These are phyloP conservation scores for Blastomyces silverae DNA, from an alignment of 2,329 filamentous ascomycete genomes.

Conservation along the genomic window DNA sequence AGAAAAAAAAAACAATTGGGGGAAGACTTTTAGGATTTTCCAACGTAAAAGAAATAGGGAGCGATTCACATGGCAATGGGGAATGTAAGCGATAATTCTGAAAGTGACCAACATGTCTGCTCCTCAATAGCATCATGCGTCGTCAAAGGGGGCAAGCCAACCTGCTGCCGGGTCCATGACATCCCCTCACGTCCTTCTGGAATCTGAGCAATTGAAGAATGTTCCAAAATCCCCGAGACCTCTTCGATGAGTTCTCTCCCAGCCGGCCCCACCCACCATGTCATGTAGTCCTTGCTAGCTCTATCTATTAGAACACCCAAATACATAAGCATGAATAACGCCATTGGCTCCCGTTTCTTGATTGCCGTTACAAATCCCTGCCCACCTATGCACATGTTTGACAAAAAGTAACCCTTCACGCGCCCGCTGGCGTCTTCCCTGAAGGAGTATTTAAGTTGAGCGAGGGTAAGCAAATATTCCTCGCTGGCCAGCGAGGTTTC, in stretches of 20 bases:
- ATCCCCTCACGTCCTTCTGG: conserved; percentile 26
- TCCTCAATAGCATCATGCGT: background rate
- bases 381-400: conserved; percentile 29
- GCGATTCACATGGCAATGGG: background rate
- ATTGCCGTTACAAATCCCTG: conserved; percentile 30
- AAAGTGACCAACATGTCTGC: background rate
- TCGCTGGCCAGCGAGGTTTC: conserved; percentile 13
- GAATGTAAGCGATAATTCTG: conserved; percentile 4
- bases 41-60: background rate
- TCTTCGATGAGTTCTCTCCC: conserved; percentile 20
- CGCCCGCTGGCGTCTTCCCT: conserved; percentile 32
- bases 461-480: conserved; percentile 24
- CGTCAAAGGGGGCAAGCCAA: conserved; percentile 22
- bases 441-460: conserved; percentile 31
- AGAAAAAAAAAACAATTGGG: background rate
- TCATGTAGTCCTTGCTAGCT: background rate
- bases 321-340: conserved; percentile 20
- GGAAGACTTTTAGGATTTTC: background rate
- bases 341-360: conserved; percentile 19
- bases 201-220: conserved; percentile 18
- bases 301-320: conserved; percentile 19
- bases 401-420: conserved; percentile 30
- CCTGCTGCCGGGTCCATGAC: conserved; percentile 25
- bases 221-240: conserved; percentile 26
- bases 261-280: conserved; percentile 17